These are phyloP conservation scores for Hymenoscyphus occultus DNA, from an alignment of 2,329 filamentous ascomycete species.

Conservation along the genomic window DNA sequence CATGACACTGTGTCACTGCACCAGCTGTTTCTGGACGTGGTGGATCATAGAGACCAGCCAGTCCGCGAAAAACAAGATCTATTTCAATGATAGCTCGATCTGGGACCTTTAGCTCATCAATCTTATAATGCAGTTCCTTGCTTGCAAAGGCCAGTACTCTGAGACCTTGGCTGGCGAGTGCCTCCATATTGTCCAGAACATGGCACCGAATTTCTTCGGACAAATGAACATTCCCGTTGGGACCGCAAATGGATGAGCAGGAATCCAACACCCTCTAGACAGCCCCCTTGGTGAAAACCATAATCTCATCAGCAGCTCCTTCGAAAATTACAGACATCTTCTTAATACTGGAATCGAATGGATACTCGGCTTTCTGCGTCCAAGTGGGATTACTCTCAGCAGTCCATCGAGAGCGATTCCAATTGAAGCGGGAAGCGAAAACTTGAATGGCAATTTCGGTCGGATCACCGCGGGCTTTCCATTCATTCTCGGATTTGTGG, in stretches of 20 bases:
- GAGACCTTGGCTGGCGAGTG: slow-evolving; percentile 60
- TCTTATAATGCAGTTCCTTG: slow-evolving; percentile 46
- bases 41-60: slow-evolving; percentile 57
- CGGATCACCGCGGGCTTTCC: slow-evolving; percentile 58
- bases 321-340: slow-evolving; percentile 26
- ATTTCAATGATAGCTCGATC: slow-evolving; percentile 40
- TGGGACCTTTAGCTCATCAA: slow-evolving; percentile 32
- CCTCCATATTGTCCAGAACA: slow-evolving; percentile 64
- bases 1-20: slow-evolving; percentile 57
- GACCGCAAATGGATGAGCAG: slow-evolving; percentile 47
- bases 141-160: slow-evolving; percentile 66
- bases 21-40: slow-evolving; percentile 56
- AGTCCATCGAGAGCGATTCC: slow-evolving; percentile 65
- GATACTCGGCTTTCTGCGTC: slow-evolving; percentile 64
- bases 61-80: slow-evolving; percentile 67
- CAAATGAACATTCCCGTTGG: slow-evolving; percentile 50
- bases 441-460: slow-evolving; percentile 60
- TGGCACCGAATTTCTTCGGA: slow-evolving; percentile 51
- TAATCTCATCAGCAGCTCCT: slow-evolving; percentile 61
- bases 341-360: slow-evolving; percentile 72
- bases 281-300: slow-evolving; percentile 61
- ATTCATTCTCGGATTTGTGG: slow-evolving; percentile 50
- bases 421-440: slow-evolving; percentile 53
- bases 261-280: slow-evolving; percentile 55
- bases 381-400: slow-evolving; percentile 50